A percentile compares a stretch with the other conserved stretches of the same genome.
Conservation (phyloP, 306 rosid genomes). For the Casuarina cunninghamiana region DNA sequence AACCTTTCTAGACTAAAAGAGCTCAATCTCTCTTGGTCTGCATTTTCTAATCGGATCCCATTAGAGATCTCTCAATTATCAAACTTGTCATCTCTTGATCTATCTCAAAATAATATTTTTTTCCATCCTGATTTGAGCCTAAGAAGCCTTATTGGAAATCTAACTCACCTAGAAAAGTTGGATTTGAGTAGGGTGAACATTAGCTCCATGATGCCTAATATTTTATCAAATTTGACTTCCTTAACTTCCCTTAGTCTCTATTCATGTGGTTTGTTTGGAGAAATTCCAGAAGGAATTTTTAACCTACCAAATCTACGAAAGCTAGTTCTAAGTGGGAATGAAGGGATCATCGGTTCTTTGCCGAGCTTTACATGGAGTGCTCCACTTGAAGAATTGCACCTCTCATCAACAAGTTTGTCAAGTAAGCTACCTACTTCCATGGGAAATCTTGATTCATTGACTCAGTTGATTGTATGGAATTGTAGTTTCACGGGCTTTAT, state of each 20-base stretch:
- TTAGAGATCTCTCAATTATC: no score
- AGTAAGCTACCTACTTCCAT: not conserved
- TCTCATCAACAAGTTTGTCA: not conserved
- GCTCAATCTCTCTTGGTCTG: no score
- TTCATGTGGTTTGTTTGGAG: not conserved
- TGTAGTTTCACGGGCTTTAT: not conserved
- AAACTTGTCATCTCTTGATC: no score
- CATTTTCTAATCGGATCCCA: no score
- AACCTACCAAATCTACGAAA: not conserved
- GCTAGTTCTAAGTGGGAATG: not conserved
- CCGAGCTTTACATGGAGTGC: not conserved
- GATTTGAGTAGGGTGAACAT: not conserved
- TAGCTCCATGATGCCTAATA: constrained; percentile 1
- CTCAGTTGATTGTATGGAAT: fast-evolving
- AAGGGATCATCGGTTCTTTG: not conserved
- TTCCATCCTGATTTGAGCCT: not conserved
- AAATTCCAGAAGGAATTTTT: constrained; percentile 10
- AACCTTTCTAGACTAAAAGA: no score
- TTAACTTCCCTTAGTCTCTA: fast-evolving
- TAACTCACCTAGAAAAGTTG: constrained; percentile 8
- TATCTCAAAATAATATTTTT: not conserved
- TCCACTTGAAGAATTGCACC: not conserved
- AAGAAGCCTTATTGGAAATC: constrained; percentile 1
- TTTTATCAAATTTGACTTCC: not conserved
- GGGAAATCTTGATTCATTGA: not conserved